Conservation (phyloP, 371 early-diverging fungal genomes). For the Mucor lusitanicus region DNA sequence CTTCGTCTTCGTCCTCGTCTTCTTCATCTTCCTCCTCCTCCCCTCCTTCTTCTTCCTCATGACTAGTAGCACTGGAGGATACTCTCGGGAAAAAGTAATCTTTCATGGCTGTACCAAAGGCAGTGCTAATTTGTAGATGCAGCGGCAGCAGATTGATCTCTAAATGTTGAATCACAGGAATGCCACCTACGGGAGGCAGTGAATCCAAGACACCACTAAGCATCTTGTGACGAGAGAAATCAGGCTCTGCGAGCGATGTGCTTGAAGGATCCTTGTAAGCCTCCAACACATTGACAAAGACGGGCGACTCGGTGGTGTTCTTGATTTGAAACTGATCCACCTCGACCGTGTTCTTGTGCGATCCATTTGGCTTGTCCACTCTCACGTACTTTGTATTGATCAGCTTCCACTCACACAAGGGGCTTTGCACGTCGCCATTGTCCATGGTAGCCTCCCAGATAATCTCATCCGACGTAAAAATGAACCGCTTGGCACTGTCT, state of each 20-base stretch:
- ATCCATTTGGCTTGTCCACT: constrained; percentile 64
- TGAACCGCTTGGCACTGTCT: constrained; percentile 23
- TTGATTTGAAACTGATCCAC: constrained; percentile 71
- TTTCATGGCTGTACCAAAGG: constrained; percentile 71
- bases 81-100: constrained; percentile 74
- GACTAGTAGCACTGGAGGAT: background rate
- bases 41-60: no score
- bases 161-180: constrained; percentile 83
- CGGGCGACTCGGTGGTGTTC: constrained; percentile 58
- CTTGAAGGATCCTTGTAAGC: background rate
- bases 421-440: constrained; percentile 21
- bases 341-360: constrained; percentile 66
- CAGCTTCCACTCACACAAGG: constrained; percentile 64
- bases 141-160: constrained; percentile 83
- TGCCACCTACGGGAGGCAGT: constrained; percentile 85
- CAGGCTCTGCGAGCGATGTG: constrained; percentile 18
- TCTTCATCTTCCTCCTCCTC: background rate
- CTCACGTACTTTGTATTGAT: constrained; percentile 49
- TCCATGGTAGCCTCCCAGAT: constrained; percentile 64
- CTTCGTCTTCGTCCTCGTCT: background rate
- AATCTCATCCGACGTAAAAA: constrained; percentile 43
- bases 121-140: constrained; percentile 79
- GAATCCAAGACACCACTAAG: constrained; percentile 75
- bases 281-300: constrained; percentile 43
- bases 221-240: constrained; percentile 80